Evolutionary conservation across 139 green algal species (phyloP).

Genomic region (Raphidocelis subcapitata): DNA sequence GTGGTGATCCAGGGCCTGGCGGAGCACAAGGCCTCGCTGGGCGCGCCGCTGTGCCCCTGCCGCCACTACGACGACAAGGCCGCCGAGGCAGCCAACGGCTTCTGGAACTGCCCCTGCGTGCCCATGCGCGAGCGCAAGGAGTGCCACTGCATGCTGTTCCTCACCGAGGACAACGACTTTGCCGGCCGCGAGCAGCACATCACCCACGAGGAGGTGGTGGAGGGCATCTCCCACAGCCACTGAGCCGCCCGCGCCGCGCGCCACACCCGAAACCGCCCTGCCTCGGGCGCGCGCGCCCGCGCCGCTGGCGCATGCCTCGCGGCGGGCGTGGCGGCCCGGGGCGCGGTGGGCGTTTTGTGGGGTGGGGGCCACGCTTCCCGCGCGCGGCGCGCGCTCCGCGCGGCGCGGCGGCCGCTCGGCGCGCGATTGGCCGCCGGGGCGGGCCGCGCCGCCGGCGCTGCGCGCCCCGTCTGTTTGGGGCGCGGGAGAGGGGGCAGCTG

Average conservation of each 20-base stretch:
- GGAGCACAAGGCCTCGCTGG: slow-evolving; percentile 97
- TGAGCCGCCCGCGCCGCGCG: slow-evolving; percentile 6
- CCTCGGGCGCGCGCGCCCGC: no score
- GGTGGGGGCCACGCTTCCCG: no score
- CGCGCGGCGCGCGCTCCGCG: no score
- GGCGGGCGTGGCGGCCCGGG: no score
- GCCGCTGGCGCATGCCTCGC: no score
- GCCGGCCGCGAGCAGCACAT: slow-evolving; percentile 76
- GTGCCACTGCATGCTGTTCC: slow-evolving; percentile 99
- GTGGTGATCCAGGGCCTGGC: slow-evolving; percentile 98
- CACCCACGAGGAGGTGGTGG: slow-evolving; percentile 56
- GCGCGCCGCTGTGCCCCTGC: slow-evolving; percentile 96
- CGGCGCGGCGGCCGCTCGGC: no score
- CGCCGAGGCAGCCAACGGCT: slow-evolving; percentile 90
- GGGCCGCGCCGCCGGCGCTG: no score
- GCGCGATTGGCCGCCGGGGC: no score
- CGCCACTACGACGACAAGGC: slow-evolving; percentile 98
- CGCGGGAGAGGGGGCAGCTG: no score
- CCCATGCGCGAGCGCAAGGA: slow-evolving; percentile 98
- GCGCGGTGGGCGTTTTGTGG: no score
- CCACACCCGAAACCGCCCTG: no score
- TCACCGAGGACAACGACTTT: slow-evolving; percentile 97
- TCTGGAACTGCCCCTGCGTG: slow-evolving; percentile 99
- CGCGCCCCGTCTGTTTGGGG: no score
- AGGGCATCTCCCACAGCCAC: slow-evolving; percentile 40